Evolutionary conservation across 495 filamentous ascomycete genomes (phyloP), one percentile per base, ranked within the genome.

Genomic region (Parathielavia hyrcaniae): DNA sequence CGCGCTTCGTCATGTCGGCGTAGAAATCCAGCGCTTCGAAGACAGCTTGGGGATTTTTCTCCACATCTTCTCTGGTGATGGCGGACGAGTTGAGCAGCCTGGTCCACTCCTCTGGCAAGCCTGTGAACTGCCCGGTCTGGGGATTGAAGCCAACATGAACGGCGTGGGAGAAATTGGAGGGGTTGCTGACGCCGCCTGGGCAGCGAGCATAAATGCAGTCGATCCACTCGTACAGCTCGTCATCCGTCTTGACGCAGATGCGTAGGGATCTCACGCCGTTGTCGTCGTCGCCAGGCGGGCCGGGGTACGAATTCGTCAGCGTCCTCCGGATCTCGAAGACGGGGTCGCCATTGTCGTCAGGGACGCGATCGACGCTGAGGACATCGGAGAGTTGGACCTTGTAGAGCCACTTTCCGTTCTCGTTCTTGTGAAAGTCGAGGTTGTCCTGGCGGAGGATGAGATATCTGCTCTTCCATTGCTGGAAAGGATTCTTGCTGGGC

Each of bases 91-190:
- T 97, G 63, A 98, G 77, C 35, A 98, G 79, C 70, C 91, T 91
- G 61, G 93, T 93, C 93, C 93, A 98, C 77, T 97, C 95, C 22
- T 88, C 83, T 3, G 93, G 93, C 53, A 98, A 73, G 19, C 95
- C 93, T 19, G 91, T 87, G 63, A 98, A 98, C 52, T 89, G 90
- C 23, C 95, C 95, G 12, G 88, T 92, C 40, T 87, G 81, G 22
- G 91, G 90, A 68, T 98, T 95, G 70, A 98, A 98, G 43, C 92
- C 95, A 62, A 98, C 93, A 69, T 98, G 93, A 35, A 98, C 90
- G 17, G 90, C 86, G 70, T 98, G 93, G 20, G 86, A 88, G 72
- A 98, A 97, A 71, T 96, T 95, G 53, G 95, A 96, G 4, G 93
- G 93, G 70, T 96, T 96, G 74, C 91, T 96, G 10, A 98, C 95